Base-by-base conservation (phyloP, 345 rosid genomes). In the Salix udensis region DNA sequence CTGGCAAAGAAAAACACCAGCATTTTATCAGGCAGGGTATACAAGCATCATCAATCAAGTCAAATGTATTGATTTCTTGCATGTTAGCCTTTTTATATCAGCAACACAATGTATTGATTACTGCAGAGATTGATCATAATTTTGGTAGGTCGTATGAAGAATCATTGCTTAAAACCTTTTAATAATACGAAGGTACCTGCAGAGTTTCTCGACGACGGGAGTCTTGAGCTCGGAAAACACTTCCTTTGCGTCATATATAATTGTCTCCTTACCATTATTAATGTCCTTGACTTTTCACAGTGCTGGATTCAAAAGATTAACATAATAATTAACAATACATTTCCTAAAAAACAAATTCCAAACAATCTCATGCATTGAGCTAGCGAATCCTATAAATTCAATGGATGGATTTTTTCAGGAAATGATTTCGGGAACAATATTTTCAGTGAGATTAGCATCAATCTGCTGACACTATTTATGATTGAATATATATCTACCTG, bases 181-280 rank as follows among this genome's bases (percentile, higher is more conserved):
- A n/a, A n/a, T 55, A 8, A 0, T 8, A 46, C 55, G 26, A 23
- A n/a, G 14, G 52, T 82, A 94, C 98, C 92, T 87, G 67, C 46
- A 84, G 75, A 83, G 31, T 30, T 91, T 87, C 83, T 87, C 83
- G 30, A 93, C 88, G 16, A 73, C 24, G 28, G 97, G 97, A 71
- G 94, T 48, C 79, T 84, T 89, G n/a, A 90, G 81, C 39, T 85
- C 80, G 15, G 91, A 84, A 18, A 89, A 68, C 30, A 76, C 80
- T 75, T 93, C 91, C 66, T 70, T 83, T 5, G 92, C 97, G 44
- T 89, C 82, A 88, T 88, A 95, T 67, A 91, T 79, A 65, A 88
- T 80, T 5, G 72, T 84, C 21, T 81, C 77, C 76, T 82, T 82
- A 73, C 97, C 91, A 19, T 53, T 89, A 5, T 72, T 77, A 6